These are phyloP conservation scores for Sporothrix inflata DNA, from an alignment of 2,329 filamentous ascomycete species.

Conservation along the genomic window DNA sequence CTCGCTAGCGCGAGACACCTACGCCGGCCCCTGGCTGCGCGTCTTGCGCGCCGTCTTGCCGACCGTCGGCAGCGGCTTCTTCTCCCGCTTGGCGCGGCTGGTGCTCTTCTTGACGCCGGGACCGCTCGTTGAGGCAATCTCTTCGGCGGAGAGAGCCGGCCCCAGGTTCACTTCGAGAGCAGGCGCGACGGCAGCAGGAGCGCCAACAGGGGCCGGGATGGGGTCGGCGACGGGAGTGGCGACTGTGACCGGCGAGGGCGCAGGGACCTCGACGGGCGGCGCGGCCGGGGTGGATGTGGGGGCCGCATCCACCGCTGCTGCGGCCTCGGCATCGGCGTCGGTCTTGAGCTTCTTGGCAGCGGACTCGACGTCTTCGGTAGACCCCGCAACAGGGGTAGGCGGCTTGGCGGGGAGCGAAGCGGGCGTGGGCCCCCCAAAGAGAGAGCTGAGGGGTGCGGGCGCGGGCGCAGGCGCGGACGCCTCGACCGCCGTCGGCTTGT, in stretches of 20 bases:
- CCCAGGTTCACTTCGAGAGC: conserved; percentile 12
- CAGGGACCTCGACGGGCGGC: conserved; percentile 13
- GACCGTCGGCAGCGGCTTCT: conserved; percentile 38
- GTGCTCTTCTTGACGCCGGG: conserved; percentile 35
- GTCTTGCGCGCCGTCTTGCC: conserved; percentile 46
- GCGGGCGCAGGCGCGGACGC: too few species aligned
- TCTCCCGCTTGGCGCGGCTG: conserved; percentile 35
- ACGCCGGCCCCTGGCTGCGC: conserved; percentile 43
- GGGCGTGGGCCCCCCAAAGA: neutral
- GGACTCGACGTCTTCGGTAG: conserved; percentile 17
- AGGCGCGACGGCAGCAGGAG: neutral
- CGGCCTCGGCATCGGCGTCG: conserved; percentile 1
- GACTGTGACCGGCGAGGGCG: neutral
- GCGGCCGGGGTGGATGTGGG: neutral
- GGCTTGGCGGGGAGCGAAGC: neutral
- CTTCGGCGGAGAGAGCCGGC: neutral
- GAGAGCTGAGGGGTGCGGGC: neutral
- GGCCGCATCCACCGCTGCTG: neutral
- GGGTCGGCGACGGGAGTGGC: neutral
- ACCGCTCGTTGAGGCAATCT: neutral
- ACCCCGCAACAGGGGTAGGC: neutral
- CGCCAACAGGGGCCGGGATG: neutral
- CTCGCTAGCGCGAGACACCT: neutral
- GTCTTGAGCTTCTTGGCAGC: conserved; percentile 31
- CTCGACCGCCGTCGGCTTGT: neutral